Percentiles rank a stretch among this genome's conserved stretches.
phyloP scores from a whole-genome alignment of 2,329 filamentous ascomycete species.

The Fusarium penzigii region DNA sequence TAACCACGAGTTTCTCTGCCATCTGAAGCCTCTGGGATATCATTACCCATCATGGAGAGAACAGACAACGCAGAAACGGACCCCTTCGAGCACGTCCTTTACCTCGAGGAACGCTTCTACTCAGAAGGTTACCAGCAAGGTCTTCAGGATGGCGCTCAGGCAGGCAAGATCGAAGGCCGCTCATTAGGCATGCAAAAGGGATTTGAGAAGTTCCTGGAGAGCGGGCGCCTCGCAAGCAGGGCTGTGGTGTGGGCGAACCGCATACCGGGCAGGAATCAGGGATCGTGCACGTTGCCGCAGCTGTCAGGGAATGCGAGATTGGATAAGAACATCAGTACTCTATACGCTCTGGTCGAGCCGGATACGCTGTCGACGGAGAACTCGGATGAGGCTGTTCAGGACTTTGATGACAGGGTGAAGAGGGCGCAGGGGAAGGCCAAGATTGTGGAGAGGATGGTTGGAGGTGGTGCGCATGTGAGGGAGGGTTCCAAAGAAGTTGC shows the following conservation, averaged over 20 bases:
- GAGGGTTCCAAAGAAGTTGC: conserved; percentile 12
- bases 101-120: conserved; percentile 73
- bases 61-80: conserved; percentile 40
- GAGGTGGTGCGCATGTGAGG: conserved; percentile 20
- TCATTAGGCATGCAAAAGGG: conserved; percentile 89
- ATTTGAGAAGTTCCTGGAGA: conserved; percentile 86
- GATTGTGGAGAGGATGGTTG: conserved; percentile 73
- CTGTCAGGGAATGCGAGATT: conserved; percentile 65
- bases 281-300: conserved; percentile 33
- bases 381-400: conserved; percentile 83
- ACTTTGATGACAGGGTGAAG: conserved; percentile 88
- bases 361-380: conserved; percentile 79
- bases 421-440: conserved; percentile 81
- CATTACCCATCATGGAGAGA: conserved; percentile 10
- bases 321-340: conserved; percentile 71
- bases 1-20: background rate
- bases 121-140: conserved; percentile 78
- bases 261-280: conserved; percentile 38
- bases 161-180: conserved; percentile 84
- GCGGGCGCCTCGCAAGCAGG: conserved; percentile 76
- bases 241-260: conserved; percentile 83
- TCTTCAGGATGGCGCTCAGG: conserved; percentile 69
- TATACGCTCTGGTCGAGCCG: conserved; percentile 78
- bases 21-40: background rate
- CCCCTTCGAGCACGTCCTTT: conserved; percentile 58